A percentile compares a stretch with the other conserved stretches of the same genome.
Conservation (phyloP, 148 eudicot genomes). For the Nepenthes gracilis region DNA sequence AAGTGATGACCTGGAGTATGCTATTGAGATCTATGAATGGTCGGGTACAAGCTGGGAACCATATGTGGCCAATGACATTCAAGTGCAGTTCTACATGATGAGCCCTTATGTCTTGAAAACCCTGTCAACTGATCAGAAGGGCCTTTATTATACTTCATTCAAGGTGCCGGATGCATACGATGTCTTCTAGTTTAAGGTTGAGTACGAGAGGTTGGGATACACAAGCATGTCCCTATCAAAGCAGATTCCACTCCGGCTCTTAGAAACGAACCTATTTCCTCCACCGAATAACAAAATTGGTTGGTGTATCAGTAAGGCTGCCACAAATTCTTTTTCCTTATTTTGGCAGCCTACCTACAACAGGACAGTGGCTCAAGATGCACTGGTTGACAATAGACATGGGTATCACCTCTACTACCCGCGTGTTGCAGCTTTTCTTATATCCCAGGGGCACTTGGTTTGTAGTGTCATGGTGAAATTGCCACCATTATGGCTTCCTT, state of each 20-base stretch:
- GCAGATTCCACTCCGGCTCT: slow-evolving; percentile 34
- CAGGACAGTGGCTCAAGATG: too few species aligned
- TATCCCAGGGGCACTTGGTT: too few species aligned
- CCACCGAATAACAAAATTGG: too few species aligned
- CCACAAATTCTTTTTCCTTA: too few species aligned
- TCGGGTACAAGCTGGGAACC: slow-evolving; percentile 34
- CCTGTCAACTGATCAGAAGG: slow-evolving; percentile 32
- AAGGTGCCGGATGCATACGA: slow-evolving; percentile 97
- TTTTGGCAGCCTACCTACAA: too few species aligned
- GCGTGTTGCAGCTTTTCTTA: too few species aligned
- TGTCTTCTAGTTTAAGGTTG: slow-evolving; percentile 93
- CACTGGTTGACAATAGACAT: too few species aligned
- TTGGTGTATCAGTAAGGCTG: too few species aligned
- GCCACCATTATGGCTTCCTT: too few species aligned
- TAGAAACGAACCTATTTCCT: background rate
- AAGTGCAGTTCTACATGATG: slow-evolving; percentile 39
- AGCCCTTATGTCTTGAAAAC: slow-evolving; percentile 35
- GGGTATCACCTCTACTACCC: too few species aligned
- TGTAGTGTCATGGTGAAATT: too few species aligned
- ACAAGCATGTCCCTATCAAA: slow-evolving; percentile 81
- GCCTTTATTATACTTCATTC: slow-evolving; percentile 57
- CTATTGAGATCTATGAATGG: slow-evolving; percentile 36
- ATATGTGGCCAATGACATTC: slow-evolving; percentile 31
- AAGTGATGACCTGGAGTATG: slow-evolving; percentile 28
- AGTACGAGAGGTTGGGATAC: slow-evolving; percentile 87